Conservation (phyloP, 2,329 filamentous ascomycete species). For the Ophiostoma pallidulum region DNA sequence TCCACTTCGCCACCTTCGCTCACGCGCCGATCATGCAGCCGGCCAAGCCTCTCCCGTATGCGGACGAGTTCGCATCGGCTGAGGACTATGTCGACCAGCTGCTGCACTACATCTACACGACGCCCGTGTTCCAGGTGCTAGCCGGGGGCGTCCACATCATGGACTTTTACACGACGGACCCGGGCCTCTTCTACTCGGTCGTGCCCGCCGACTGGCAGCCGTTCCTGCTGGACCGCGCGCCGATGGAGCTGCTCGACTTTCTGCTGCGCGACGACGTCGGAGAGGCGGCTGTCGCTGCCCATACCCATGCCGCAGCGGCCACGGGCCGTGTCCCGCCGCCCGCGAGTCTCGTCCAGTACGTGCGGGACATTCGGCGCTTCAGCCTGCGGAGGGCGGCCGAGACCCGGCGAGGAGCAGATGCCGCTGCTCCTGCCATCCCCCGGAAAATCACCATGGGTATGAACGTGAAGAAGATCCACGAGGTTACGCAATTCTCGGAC, state of each 20-base stretch:
- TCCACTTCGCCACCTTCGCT: too few species aligned
- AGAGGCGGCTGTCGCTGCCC: conserved; percentile 18
- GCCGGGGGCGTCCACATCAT: conserved; percentile 95
- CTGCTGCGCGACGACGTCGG: conserved; percentile 69
- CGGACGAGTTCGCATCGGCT: conserved; percentile 56
- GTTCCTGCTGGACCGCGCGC: conserved; percentile 62
- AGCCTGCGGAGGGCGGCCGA: conserved; percentile 47
- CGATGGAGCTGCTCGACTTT: conserved; percentile 70
- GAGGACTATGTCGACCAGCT: conserved; percentile 75
- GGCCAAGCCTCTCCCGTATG: conserved; percentile 51
- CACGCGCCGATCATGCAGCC: conserved; percentile 16
- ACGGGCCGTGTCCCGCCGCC: conserved; percentile 28
- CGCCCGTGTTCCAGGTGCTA: conserved; percentile 72
- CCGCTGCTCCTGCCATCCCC: conserved; percentile 45
- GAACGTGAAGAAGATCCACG: conserved; percentile 92
- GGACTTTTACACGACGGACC: conserved; percentile 84
- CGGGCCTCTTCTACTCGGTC: conserved; percentile 69
- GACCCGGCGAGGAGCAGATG: background rate
- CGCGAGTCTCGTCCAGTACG: conserved; percentile 58
- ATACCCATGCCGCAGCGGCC: too few species aligned
- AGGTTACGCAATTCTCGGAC: conserved; percentile 82
- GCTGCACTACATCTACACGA: conserved; percentile 64
- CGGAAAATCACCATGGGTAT: conserved; percentile 75
- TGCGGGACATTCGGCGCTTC: conserved; percentile 59
- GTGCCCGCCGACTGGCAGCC: conserved; percentile 72